Evolutionary conservation across 495 filamentous ascomycete species (phyloP), one percentile per base, ranked within the genome.

Genomic region (Talaromyces proteolyticus): DNA sequence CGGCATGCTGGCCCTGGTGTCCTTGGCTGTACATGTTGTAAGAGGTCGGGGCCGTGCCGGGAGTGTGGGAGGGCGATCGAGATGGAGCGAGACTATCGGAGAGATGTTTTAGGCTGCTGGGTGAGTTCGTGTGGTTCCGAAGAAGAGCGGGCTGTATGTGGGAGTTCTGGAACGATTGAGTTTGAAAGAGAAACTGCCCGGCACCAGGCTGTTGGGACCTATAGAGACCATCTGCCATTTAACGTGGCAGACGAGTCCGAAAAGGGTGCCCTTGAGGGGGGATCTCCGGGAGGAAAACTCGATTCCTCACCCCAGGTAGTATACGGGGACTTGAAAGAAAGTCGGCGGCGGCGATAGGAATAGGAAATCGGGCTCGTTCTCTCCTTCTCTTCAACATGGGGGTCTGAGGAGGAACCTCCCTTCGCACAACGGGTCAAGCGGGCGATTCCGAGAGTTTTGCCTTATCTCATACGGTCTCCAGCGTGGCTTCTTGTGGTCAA

Each of bases 201-300:
- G 78, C 74, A 69, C 79, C 79, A 75, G 82, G 69, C 77, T 85
- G 80, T 71, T 82, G 80, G 77, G 83, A 86, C 69, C 82, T 81
- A 75, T 85, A 81, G 65, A 75, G 76, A 84, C 81, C 86, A 88
- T 91, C 86, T 80, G 87, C 86, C 86, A 90, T 90, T 78, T 82
- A 85, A 75, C 65, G 68, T 64, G 67, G 66, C 68, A 67, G 66
- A 72, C 57, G 66, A 68, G 60, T 68, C 65, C 66, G 60, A 60
- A 58, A 54, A 53, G 63, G 61, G 52, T 61, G 60, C 59, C 53
- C 54, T 55, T 66, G 60, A 47, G 43, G 54, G 44, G 50, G 50
- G 38, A 52, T 23, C 50, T 57, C 58, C 47, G 55, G 53, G 54
- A 56, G 54, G 60, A 50, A 50, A 56, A 56, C 24, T 52, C 36